Evolutionary conservation across 768 basidiomycete genomes (phyloP), one percentile per base, ranked within the genome.

Genomic region (Pulveroboletus sp.): DNA sequence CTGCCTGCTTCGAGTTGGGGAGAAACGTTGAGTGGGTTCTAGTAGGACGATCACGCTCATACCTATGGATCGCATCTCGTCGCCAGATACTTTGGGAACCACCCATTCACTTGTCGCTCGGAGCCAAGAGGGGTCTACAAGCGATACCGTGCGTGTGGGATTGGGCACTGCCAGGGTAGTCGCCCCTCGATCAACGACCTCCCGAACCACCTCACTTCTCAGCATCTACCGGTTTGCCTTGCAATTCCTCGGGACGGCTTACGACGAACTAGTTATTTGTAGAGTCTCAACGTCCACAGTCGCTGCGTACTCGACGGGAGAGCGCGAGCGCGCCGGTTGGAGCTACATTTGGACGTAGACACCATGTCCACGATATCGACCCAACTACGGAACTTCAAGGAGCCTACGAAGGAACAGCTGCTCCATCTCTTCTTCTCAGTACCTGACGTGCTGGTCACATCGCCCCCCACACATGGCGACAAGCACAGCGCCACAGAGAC

Each of bases 311-410:
- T 53, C 46, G 21, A 30, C 32, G 26, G 33, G 32, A 17, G 39
- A 43, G 48, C 35, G 48, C 35, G 42, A 27, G 43, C 28, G 32
- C 35, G n/a, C 37, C 24, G 35, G 49, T 35, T 12, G 49, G 44
- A 44, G 28, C 27, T 30, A 39, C 52, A 37, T 47, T 39, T 43
- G 15, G 43, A 46, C 54, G 31, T 36, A 31, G 42, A 12, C 45
- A 50, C 45, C 53, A 91, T 90, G 89, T 75, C 87, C 35, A 86
- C 82, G 45, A 92, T 92, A 63, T 89, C 86, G 42, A 88, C 89
- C 21, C 89, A 93, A 56, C 80, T 96, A 39, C 83, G 93, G 48
- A 81, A 89, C 63, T 93, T 93, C 78, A 90, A 89, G 74, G 93
- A 95, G 69, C 91, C 91, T 40, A 85, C 87, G 7, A 92, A 84